Base-by-base conservation (phyloP, 2,329 filamentous ascomycete genomes). In the Macrophomina pseudophaseolina region DNA sequence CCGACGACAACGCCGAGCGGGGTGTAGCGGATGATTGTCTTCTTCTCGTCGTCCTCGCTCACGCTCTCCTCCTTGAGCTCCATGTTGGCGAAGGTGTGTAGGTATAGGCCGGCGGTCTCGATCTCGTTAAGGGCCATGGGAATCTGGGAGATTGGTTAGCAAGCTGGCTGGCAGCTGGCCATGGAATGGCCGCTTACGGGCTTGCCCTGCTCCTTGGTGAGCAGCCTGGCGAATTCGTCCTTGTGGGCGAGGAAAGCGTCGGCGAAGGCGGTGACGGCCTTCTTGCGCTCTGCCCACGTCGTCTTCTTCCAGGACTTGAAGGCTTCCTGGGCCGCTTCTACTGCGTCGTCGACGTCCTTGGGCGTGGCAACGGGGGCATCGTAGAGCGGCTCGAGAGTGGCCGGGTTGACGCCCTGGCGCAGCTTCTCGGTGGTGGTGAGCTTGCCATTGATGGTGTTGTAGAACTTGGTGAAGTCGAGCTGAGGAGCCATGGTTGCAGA, bases 371-470 rank as follows among this genome's bases (percentile, higher is more conserved):
- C 71, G 0, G 84, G 84, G 0, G 85, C 84, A 30, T 81, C 78
- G 1, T 80, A 79, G 53, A 84, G 81, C 2, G 79, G 73, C 58
- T 82, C 73, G 5, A 78, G 74, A 1, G 80, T 86, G 8, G 84
- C 80, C 0, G 84, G 84, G 70, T 86, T 83, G 69, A 85, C 76
- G 33, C 79, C 77, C 68, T 81, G 78, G 23, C 81, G 79, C 12
- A 80, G 84, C 52, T 76, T 69, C 3, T 73, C 67, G 0, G 82
- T 83, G 3, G 76, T 70, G 12, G 76, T 74, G 53, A 81, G 71
- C 69, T 83, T 74, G 54, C 82, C 83, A 68, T 84, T 80, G 68
- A 86, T 84, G 66, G 83, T 75, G 74, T 85, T 86, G 44, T 40
- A 38, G 40, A 62, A 66, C 18, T 30, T 62, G 54, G 65, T 66